Conservation (phyloP, 2,329 filamentous ascomycete species). For the Xylariaceae sp. region DNA sequence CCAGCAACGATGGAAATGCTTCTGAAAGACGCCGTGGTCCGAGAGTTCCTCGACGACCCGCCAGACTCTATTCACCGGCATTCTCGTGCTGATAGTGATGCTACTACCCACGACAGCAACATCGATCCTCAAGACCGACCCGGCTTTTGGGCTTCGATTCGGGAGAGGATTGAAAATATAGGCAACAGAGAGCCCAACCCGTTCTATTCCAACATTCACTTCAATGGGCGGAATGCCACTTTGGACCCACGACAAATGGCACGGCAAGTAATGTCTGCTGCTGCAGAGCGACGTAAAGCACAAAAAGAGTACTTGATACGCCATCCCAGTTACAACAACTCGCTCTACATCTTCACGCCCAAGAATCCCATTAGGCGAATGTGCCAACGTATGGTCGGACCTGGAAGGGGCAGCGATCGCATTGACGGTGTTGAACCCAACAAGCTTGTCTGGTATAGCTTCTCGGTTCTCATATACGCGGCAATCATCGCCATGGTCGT, state of each 20-base stretch:
- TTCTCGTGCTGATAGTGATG: conserved; percentile 25
- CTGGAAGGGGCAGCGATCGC: conserved; percentile 78
- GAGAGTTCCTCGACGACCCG: conserved; percentile 83
- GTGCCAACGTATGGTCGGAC: conserved; percentile 87
- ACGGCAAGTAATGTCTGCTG: conserved; percentile 78
- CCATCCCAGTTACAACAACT: conserved; percentile 88
- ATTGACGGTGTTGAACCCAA: conserved; percentile 88
- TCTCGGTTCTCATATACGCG: conserved; percentile 89
- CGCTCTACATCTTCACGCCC: conserved; percentile 80
- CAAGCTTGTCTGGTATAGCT: conserved; percentile 83
- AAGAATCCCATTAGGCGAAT: conserved; percentile 70
- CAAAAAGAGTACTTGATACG: conserved; percentile 85
- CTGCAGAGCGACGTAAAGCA: conserved; percentile 75
- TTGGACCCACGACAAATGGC: conserved; percentile 84
- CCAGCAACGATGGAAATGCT: conserved; percentile 93
- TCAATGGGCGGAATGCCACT: conserved; percentile 69
- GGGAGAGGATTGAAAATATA: conserved; percentile 56
- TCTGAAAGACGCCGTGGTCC: conserved; percentile 90
- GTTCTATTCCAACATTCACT: conserved; percentile 73
- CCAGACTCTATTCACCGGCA: conserved; percentile 36
- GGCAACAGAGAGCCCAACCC: conserved; percentile 78
- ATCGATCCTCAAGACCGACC: conserved; percentile 45
- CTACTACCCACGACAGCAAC: conserved; percentile 30
- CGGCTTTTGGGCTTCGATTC: conserved; percentile 55
- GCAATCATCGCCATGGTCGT: conserved; percentile 98